Conservation (phyloP, 2,329 filamentous ascomycete species). For the Colletotrichum camelliae region DNA sequence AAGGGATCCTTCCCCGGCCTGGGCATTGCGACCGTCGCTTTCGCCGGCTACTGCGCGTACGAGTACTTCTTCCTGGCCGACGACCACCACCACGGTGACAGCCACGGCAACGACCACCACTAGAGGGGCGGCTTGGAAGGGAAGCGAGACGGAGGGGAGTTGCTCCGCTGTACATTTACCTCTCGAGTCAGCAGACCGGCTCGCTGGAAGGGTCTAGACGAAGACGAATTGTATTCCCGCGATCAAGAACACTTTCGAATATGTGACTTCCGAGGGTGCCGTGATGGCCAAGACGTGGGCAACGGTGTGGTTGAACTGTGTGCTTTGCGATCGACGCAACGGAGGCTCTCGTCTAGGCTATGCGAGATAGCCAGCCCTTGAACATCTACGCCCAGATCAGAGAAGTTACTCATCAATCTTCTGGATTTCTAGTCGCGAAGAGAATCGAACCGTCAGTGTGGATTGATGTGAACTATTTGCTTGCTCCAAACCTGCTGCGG, state of each 20-base stretch:
- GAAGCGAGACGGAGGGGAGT: slow-evolving; percentile 14
- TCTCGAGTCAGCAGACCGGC: slow-evolving; percentile 15
- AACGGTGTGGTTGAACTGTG: neutral
- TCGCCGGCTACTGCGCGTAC: slow-evolving; percentile 86
- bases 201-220: slow-evolving; percentile 17
- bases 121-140: slow-evolving; percentile 36
- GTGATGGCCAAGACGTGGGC: neutral
- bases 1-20: slow-evolving; percentile 86
- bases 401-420: neutral
- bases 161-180: slow-evolving; percentile 43
- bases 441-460: neutral
- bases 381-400: neutral
- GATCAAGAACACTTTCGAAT: neutral
- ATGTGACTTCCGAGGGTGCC: neutral
- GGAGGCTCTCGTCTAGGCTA: fast-evolving
- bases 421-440: neutral
- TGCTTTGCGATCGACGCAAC: neutral
- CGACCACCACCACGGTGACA: slow-evolving; percentile 63
- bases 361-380: neutral
- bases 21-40: slow-evolving; percentile 90
- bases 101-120: slow-evolving; percentile 63
- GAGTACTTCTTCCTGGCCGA: slow-evolving; percentile 88
- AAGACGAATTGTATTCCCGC: slow-evolving; percentile 8
- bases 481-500: no score
- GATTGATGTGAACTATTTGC: no score